These are phyloP conservation scores for Cryptosporidium sp. DNA, from an alignment of 169 alveolate species.

Conservation along the genomic window DNA sequence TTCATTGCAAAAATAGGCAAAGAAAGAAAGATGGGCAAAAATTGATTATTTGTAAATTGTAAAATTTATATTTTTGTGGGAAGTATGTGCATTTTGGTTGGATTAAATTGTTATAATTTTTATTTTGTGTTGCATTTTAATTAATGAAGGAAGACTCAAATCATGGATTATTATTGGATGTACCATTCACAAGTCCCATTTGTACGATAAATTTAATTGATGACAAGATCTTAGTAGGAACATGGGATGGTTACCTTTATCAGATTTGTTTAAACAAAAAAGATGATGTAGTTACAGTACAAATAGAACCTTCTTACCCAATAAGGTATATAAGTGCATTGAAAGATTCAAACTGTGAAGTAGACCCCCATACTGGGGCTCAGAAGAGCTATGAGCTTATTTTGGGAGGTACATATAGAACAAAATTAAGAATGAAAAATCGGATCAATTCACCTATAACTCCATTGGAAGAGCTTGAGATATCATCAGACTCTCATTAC, in stretches of 20 bases:
- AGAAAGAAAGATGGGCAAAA: neutral
- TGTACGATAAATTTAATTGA: conserved; percentile 32
- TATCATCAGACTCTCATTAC: conserved; percentile 22
- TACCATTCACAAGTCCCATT: conserved; percentile 51
- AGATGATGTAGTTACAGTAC: neutral
- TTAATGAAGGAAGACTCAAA: neutral
- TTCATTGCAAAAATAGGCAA: conserved; percentile 18
- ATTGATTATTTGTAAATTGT: neutral
- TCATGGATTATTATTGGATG: conserved; percentile 8
- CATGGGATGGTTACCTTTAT: conserved; percentile 56
- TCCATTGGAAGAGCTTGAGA: conserved; percentile 11
- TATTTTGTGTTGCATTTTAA: neutral
- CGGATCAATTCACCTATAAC: conserved; percentile 9
- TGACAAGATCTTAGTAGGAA: conserved; percentile 30
- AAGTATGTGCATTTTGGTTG: neutral
- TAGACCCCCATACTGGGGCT: neutral
- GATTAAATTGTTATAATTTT: neutral
- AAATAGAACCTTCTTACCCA: conserved; percentile 47
- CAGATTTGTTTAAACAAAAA: neutral
- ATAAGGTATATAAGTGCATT: conserved; percentile 47
- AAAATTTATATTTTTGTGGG: neutral
- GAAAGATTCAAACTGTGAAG: neutral
- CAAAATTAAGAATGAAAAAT: neutral
- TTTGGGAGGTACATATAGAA: conserved; percentile 20
- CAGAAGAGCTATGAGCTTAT: conserved; percentile 35